These are phyloP conservation scores for Pythium brachiatum DNA, from an alignment of 352 stramenopile species.

Conservation along the genomic window DNA sequence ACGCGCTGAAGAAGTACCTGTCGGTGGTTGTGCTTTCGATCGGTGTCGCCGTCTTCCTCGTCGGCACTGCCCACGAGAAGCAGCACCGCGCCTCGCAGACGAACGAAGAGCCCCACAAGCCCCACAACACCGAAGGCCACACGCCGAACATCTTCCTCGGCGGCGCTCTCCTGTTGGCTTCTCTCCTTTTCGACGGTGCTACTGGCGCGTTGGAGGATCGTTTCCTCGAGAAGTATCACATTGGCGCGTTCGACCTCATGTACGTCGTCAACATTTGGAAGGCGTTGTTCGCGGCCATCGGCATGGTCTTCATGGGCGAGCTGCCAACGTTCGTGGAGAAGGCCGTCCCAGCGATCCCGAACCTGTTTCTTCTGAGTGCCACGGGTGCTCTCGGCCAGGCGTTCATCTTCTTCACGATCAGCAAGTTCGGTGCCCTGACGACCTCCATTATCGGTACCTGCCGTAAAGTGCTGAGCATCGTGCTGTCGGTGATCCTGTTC, in stretches of 20 bases:
- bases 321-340: conserved; percentile 62
- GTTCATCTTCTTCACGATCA: conserved; percentile 88
- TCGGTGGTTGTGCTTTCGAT: conserved; percentile 71
- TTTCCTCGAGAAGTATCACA: conserved; percentile 77
- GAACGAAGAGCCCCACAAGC: conserved; percentile 43
- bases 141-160: conserved; percentile 68
- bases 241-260: conserved; percentile 85
- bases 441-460: conserved; percentile 85
- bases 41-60: conserved; percentile 73
- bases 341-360: conserved; percentile 52
- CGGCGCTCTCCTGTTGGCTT: conserved; percentile 63
- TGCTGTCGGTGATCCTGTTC: conserved; percentile 82
- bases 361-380: conserved; percentile 68
- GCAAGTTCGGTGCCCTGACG: conserved; percentile 81
- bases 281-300: conserved; percentile 56
- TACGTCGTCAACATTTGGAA: conserved; percentile 89
- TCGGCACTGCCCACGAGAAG: conserved; percentile 74
- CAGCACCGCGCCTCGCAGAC: conserved; percentile 41
- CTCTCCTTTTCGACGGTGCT: conserved; percentile 74
- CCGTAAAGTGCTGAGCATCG: conserved; percentile 84
- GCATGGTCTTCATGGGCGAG: conserved; percentile 74
- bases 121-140: conserved; percentile 40
- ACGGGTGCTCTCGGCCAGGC: conserved; percentile 77
- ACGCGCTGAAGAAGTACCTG: conserved; percentile 79
- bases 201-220: conserved; percentile 82